Evolutionary conservation across 257 asterid species (phyloP).

Genomic region (Scutellaria minor): DNA sequence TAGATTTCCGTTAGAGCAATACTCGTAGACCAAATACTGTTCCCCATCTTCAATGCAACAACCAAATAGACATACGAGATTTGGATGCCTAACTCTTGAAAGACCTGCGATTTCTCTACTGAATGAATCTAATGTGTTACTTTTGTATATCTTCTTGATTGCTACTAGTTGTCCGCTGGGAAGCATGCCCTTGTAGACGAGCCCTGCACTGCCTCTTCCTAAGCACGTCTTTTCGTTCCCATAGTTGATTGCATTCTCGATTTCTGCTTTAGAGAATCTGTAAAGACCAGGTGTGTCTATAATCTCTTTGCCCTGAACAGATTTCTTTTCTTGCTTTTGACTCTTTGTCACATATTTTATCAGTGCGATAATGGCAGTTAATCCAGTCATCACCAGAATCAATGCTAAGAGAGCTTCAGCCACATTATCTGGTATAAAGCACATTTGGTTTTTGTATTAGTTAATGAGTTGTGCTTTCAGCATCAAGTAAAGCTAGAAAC

Average conservation of each 20-base stretch:
- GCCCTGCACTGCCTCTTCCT: constrained; percentile 89
- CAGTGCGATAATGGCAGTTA: constrained; percentile 48
- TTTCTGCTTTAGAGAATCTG: constrained; percentile 72
- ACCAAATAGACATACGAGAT: constrained; percentile 78
- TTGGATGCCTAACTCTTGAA: constrained; percentile 75
- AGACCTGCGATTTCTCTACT: constrained; percentile 69
- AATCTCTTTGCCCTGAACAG: constrained; percentile 34
- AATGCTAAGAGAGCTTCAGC: constrained; percentile 60
- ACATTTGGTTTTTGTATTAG: neutral
- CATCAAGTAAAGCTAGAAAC: neutral
- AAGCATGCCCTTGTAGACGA: constrained; percentile 72
- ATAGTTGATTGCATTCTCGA: constrained; percentile 60
- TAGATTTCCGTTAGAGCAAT: constrained; percentile 73
- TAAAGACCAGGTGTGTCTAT: constrained; percentile 59
- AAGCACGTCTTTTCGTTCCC: constrained; percentile 54
- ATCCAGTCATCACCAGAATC: constrained; percentile 43
- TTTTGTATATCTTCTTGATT: constrained; percentile 69
- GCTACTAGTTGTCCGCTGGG: constrained; percentile 89
- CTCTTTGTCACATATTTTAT: constrained; percentile 53
- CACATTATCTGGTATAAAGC: constrained; percentile 47
- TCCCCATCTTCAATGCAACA: constrained; percentile 77
- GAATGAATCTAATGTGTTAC: constrained; percentile 71
- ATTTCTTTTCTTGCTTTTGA: constrained; percentile 43
- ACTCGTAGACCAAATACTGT: constrained; percentile 76
- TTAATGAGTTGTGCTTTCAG: neutral